A percentile compares a stretch with the other conserved stretches of the same genome.
Conservation (phyloP, 2,329 filamentous ascomycete species). For the Sporothrix brunneoviolacea region DNA sequence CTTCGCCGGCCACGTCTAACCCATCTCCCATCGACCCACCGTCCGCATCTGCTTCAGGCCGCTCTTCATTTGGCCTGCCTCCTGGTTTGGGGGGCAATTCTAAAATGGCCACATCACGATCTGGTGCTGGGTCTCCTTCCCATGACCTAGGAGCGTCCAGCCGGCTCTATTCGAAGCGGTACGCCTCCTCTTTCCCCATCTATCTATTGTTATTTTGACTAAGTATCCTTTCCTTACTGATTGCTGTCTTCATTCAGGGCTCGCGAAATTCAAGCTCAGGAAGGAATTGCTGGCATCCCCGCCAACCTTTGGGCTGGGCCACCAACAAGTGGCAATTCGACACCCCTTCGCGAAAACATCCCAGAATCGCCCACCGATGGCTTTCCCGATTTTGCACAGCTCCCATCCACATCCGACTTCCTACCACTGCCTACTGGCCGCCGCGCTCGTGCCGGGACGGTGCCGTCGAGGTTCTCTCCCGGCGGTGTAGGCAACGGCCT, state of each 20-base stretch:
- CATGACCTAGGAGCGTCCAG: slow-evolving; percentile 73
- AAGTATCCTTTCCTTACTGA: background rate
- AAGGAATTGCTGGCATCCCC: slow-evolving; percentile 66
- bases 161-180: slow-evolving; percentile 90
- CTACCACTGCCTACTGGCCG: slow-evolving; percentile 62
- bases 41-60: slow-evolving; percentile 50
- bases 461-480: slow-evolving; percentile 90
- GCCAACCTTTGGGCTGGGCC: slow-evolving; percentile 86
- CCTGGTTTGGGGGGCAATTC: slow-evolving; percentile 52
- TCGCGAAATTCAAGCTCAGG: slow-evolving; percentile 93
- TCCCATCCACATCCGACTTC: slow-evolving; percentile 58
- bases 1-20: slow-evolving; percentile 71
- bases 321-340: slow-evolving; percentile 92
- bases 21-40: slow-evolving; percentile 64
- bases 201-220: background rate
- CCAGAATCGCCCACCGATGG: slow-evolving; percentile 94
- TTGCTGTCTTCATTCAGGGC: slow-evolving; percentile 52
- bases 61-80: slow-evolving; percentile 67
- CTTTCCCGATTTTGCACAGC: slow-evolving; percentile 80
- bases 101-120: slow-evolving; percentile 60
- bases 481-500: slow-evolving; percentile 59
- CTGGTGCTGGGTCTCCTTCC: slow-evolving; percentile 92
- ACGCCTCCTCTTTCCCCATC: slow-evolving; percentile 31
- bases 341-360: slow-evolving; percentile 92
- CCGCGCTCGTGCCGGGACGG: slow-evolving; percentile 83